phyloP scores from a whole-genome alignment of 2,329 filamentous ascomycete species.

The Arthrobotrys megalospora region DNA sequence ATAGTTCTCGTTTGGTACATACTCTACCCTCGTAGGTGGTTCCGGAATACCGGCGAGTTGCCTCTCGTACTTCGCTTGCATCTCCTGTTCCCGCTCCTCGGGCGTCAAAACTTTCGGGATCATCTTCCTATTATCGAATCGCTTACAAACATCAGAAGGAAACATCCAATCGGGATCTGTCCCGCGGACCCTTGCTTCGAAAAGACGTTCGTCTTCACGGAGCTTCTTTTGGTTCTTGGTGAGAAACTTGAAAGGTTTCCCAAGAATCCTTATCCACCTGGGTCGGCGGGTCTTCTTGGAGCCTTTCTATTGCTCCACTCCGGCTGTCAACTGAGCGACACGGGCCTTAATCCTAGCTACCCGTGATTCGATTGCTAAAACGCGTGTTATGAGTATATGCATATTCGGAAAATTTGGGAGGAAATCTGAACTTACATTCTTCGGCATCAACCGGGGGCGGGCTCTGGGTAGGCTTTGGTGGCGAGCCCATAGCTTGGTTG shows the following conservation, averaged over 20 bases:
- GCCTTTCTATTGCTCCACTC: slow-evolving; percentile 74
- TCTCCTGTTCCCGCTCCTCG: slow-evolving; percentile 18
- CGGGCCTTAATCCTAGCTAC: slow-evolving; percentile 98
- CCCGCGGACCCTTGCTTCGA: slow-evolving; percentile 32
- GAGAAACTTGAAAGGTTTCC: slow-evolving; percentile 27
- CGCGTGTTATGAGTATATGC: slow-evolving; percentile 63
- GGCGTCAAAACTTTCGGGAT: slow-evolving; percentile 31
- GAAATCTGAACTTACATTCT: slow-evolving; percentile 79
- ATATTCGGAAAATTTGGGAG: not conserved
- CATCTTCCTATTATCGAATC: slow-evolving; percentile 51
- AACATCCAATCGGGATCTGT: slow-evolving; percentile 42
- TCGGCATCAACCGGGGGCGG: slow-evolving; percentile 84
- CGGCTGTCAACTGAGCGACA: slow-evolving; percentile 91
- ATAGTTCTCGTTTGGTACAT: slow-evolving; percentile 42
- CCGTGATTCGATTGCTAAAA: slow-evolving; percentile 88
- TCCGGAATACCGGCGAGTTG: slow-evolving; percentile 5
- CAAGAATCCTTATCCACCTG: slow-evolving; percentile 12
- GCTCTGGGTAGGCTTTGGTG: slow-evolving; percentile 14
- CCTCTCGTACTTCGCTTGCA: slow-evolving; percentile 24
- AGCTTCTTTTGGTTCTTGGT: slow-evolving; percentile 31
- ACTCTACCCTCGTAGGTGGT: slow-evolving; percentile 3
- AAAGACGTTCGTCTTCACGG: slow-evolving; percentile 16
- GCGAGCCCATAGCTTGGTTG: slow-evolving; percentile 68
- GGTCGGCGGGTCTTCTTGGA: slow-evolving; percentile 24
- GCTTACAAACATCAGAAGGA: slow-evolving; percentile 41